Conservation (phyloP, 2,329 filamentous ascomycete species). For the Acephala macrosclerotiorum region DNA sequence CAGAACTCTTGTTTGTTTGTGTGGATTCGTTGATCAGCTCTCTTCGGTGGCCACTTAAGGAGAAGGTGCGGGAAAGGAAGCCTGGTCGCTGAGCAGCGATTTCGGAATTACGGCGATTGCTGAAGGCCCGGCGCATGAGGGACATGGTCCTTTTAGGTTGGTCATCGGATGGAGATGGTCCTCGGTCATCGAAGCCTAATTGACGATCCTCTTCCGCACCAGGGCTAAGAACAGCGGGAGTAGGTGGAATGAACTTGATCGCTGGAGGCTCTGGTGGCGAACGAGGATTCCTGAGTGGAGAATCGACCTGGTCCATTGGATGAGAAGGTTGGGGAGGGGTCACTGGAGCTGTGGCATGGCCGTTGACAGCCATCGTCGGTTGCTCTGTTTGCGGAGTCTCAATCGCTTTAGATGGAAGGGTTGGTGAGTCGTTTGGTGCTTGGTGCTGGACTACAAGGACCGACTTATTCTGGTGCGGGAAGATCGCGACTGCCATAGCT, state of each 20-base stretch:
- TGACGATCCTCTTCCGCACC: conserved; percentile 58
- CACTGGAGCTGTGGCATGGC: conserved; percentile 50
- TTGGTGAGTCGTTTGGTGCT: conserved; percentile 28
- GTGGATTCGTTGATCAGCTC: conserved; percentile 32
- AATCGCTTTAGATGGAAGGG: conserved; percentile 20
- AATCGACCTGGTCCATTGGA: conserved; percentile 63
- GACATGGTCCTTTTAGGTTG: conserved; percentile 57
- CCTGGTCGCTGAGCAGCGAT: conserved; percentile 56
- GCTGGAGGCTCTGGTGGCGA: conserved; percentile 63
- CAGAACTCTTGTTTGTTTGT: conserved; percentile 37
- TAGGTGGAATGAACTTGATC: conserved; percentile 69
- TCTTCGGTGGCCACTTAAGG: conserved; percentile 35
- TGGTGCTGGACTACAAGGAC: conserved; percentile 59
- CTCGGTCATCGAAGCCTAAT: conserved; percentile 57
- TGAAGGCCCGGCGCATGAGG: conserved; percentile 61
- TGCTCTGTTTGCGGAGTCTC: conserved; percentile 23
- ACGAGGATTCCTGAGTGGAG: conserved; percentile 67
- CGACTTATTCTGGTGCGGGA: conserved; percentile 70
- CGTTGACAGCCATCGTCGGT: conserved; percentile 41
- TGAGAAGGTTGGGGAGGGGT: conserved; percentile 60
- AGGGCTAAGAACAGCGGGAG: conserved; percentile 66
- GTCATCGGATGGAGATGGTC: conserved; percentile 45
- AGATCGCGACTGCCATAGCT: conserved; percentile 67
- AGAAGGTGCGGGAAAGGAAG: conserved; percentile 57
- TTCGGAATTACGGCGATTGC: conserved; percentile 56